A percentile compares a stretch with the other conserved stretches of the same genome.
These are phyloP conservation scores for Sporodiniella umbellata DNA, from an alignment of 371 early-diverging fungal genomes.

Conservation along the genomic window DNA sequence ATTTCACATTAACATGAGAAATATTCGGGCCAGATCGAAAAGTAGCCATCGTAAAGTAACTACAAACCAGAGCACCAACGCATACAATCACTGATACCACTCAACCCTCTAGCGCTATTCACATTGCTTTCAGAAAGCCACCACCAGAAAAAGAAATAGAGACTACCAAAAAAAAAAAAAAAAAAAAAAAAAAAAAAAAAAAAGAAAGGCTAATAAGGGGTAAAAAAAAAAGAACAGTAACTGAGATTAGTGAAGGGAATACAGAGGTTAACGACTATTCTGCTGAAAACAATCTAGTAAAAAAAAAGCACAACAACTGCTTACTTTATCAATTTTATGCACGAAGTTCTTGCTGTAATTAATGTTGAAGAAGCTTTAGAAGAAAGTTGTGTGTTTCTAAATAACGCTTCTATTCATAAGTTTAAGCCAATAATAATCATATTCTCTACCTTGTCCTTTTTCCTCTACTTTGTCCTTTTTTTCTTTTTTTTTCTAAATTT, in stretches of 20 bases:
- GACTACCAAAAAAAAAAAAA: too few relatives aligned
- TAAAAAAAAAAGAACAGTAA: conserved; percentile 10
- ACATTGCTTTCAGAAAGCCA: conserved; percentile 11
- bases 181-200: too few relatives aligned
- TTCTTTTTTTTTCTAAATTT: conserved; percentile 14
- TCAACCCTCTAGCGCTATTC: conserved; percentile 9
- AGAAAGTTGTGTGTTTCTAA: conserved; percentile 8
- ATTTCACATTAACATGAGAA: conserved; percentile 11
- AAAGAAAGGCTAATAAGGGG: conserved; percentile 7
- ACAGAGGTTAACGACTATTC: conserved; percentile 10
- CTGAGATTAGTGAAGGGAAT: conserved; percentile 7
- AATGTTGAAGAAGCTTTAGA: conserved; percentile 7
- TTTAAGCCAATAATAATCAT: conserved; percentile 6
- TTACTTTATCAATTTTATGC: conserved; percentile 12
- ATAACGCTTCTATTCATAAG: conserved; percentile 9
- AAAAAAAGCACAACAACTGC: conserved; percentile 12
- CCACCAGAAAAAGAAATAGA: conserved; percentile 8
- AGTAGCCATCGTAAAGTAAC: conserved; percentile 4
- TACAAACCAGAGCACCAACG: conserved; percentile 8
- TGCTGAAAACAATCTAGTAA: conserved; percentile 8
- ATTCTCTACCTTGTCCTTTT: conserved; percentile 6
- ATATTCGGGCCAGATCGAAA: conserved; percentile 5
- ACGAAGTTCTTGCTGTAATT: conserved; percentile 10
- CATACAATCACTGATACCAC: conserved; percentile 14
- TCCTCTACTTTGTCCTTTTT: too few relatives aligned